phyloP scores from a whole-genome alignment of 768 basidiomycete genomes.

The Auricularia cornea region DNA sequence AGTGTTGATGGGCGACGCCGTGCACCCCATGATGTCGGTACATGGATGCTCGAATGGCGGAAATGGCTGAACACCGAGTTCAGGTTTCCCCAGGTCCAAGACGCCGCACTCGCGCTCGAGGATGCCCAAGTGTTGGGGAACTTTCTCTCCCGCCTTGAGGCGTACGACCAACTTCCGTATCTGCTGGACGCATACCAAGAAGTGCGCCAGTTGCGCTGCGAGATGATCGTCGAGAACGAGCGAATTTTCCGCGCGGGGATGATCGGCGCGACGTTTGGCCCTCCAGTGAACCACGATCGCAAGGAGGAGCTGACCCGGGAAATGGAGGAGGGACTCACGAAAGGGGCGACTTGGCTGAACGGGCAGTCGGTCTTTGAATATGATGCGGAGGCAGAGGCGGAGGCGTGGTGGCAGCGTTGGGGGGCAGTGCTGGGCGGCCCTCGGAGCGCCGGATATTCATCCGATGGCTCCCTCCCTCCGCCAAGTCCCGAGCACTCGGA shows the following conservation, averaged over 20 bases:
- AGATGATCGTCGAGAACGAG: slow-evolving; percentile 19
- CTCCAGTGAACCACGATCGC: too few relatives aligned
- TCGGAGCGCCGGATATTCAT: not conserved
- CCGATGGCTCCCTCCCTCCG: not conserved
- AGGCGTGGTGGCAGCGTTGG: not conserved
- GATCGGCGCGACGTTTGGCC: too few relatives aligned
- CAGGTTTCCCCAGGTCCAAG: slow-evolving; percentile 36
- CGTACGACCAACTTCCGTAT: slow-evolving; percentile 39
- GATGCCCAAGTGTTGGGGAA: slow-evolving; percentile 53
- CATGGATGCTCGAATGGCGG: too few relatives aligned
- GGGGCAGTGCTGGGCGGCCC: not conserved
- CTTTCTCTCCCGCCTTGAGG: slow-evolving; percentile 46
- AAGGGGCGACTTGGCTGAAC: not conserved
- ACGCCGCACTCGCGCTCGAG: slow-evolving; percentile 46
- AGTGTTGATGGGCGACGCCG: slow-evolving; percentile 53
- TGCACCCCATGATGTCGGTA: slow-evolving; percentile 47
- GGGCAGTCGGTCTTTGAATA: not conserved
- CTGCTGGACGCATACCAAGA: slow-evolving; percentile 52
- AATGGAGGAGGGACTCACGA: not conserved
- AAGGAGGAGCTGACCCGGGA: too few relatives aligned
- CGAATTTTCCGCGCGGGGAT: too few relatives aligned
- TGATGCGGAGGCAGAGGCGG: not conserved
- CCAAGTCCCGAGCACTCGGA: too few relatives aligned
- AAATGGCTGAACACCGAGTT: too few relatives aligned
- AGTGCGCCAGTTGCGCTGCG: slow-evolving; percentile 44